These are phyloP conservation scores for Dipodascopsis tothii DNA, from an alignment of 805 yeast species.

Conservation along the genomic window DNA sequence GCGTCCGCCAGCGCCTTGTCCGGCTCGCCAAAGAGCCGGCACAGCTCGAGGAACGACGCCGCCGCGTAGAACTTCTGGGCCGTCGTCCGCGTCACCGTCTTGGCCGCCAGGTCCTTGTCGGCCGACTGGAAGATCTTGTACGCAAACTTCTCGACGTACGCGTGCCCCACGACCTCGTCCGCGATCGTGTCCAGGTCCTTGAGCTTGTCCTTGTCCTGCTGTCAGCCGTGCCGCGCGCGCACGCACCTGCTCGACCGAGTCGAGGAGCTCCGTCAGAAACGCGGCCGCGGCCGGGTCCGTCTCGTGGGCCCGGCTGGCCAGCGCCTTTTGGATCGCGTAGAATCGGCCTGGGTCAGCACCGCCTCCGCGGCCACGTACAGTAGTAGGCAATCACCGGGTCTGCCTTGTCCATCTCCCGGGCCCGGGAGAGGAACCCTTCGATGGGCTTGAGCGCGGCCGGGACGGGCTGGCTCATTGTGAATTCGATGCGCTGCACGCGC, in stretches of 20 bases:
- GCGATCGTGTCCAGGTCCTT: conserved; percentile 43
- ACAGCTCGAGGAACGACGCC: conserved; percentile 45
- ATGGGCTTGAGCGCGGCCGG: conserved; percentile 28
- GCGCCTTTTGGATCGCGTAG: conserved; percentile 66
- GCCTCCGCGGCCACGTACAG: conserved; percentile 37
- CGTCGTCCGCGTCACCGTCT: conserved; percentile 38
- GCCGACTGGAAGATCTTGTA: conserved; percentile 50
- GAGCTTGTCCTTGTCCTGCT: conserved; percentile 14
- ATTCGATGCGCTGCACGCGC: background rate
- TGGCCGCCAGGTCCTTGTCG: conserved; percentile 41
- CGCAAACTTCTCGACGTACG: conserved; percentile 52
- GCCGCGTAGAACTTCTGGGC: conserved; percentile 49
- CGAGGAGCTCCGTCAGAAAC: conserved; percentile 57
- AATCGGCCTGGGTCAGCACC: conserved; percentile 30
- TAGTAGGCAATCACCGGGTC: conserved; percentile 69
- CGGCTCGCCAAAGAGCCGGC: conserved; percentile 35
- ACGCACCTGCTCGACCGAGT: conserved; percentile 52
- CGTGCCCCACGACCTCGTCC: conserved; percentile 53
- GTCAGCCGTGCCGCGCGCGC: conserved; percentile 31
- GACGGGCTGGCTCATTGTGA: conserved; percentile 2
- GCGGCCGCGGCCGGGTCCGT: conserved; percentile 47
- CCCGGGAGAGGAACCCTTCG: conserved; percentile 45
- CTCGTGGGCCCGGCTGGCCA: conserved; percentile 54
- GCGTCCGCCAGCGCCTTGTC: conserved; percentile 31
- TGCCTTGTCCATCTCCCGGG: conserved; percentile 47